These are phyloP conservation scores for Aspergillus fumigatiaffinis DNA, from an alignment of 2,329 filamentous ascomycete genomes.

Conservation along the genomic window DNA sequence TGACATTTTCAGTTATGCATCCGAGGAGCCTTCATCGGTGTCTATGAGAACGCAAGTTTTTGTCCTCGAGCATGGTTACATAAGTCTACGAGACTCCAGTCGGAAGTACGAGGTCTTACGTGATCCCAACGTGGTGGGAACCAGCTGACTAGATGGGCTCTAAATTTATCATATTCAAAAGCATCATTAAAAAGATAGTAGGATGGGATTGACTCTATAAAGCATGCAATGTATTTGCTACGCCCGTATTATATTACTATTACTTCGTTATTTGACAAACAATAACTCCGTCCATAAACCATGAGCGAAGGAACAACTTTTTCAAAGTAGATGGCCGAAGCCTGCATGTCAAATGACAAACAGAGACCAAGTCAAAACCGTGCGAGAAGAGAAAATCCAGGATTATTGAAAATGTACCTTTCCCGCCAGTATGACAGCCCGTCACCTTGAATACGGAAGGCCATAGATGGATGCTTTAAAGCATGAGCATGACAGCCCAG, in stretches of 20 bases:
- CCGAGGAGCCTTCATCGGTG: neutral
- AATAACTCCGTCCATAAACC: neutral
- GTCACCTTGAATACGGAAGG: neutral
- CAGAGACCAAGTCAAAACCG: neutral
- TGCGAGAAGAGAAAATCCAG: neutral
- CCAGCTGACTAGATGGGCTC: neutral
- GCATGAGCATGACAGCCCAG: constrained; percentile 35
- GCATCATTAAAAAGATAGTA: neutral
- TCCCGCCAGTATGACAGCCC: neutral
- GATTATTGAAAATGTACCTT: neutral
- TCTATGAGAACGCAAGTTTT: neutral
- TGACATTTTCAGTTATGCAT: neutral
- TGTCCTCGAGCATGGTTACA: neutral
- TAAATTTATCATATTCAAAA: neutral
- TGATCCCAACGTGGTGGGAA: neutral
- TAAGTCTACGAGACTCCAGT: neutral
- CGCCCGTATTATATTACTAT: neutral
- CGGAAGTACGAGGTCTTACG: neutral
- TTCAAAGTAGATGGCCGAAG: neutral
- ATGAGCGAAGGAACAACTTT: neutral
- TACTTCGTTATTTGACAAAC: neutral
- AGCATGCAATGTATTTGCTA: neutral
- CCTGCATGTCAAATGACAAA: neutral
- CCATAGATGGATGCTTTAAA: constrained; percentile 24
- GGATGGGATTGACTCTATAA: neutral